Base-by-base conservation (phyloP, 1,284 basidiomycete genomes). In the Austropuccinia psidii region DNA sequence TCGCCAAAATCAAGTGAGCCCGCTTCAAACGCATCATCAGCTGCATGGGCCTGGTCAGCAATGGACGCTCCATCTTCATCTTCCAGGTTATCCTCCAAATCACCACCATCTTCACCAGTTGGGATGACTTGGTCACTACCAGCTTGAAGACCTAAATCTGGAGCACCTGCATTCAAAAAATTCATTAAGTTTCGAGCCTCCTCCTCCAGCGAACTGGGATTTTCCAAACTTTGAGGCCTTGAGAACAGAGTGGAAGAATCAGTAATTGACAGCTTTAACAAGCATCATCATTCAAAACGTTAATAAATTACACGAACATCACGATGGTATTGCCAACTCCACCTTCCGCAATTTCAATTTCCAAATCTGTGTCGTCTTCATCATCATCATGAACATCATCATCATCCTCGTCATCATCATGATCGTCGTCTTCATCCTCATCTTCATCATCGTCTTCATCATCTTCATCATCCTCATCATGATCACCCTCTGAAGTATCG, bases 301-400 rank as follows among this genome's bases (percentile, higher is more conserved):
- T 24, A 21, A 7, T 19, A 49, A 37, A 47, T 31, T 29, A 21
- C 21, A 82, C 82, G 43, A 80, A 83, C 52, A 84, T 83, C 19
- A 82, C 85, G 6, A 78, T 82, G 67, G 85, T 85, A 75, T 84
- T 84, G 39, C 43, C 72, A 35, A 64, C 85, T 76, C 78, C 83
- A 50, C 83, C 83, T 35, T 82, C 83, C 9, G 77, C 80, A 2
- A 65, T 65, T 50, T 49, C 62, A 21, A 79, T 80, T 43, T 81
- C 83, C 54, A 78, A 77, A 17, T 83, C 84, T 4, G 68, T 81
- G 78, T 81, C 79, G 69, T 79, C 78, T 17, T 80, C 76, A 15
- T 78, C 78, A 43, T 49, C 61, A 43, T 80, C 80, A 21, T 82
- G 84, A 27, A 82, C 85, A 27, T 85, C 85, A 29, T 77, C 77